phyloP scores from a whole-genome alignment of 2,329 filamentous ascomycete species.

The Dendryphion nanum region DNA sequence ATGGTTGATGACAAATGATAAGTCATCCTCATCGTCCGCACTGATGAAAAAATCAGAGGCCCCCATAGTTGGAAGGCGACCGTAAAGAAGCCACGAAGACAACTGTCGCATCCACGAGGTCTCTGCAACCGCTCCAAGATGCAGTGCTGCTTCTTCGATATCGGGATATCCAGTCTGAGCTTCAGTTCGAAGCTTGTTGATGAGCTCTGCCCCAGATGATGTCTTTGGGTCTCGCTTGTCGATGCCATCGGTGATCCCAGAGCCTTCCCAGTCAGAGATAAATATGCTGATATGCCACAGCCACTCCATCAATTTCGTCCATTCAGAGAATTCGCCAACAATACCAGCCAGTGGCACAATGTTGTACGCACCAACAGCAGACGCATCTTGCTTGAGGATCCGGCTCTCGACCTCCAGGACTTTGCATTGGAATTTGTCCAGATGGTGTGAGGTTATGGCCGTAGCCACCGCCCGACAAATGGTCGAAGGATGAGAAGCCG shows the following conservation, averaged over 20 bases:
- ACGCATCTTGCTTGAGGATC: slow-evolving; percentile 74
- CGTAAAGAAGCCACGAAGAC: slow-evolving; percentile 88
- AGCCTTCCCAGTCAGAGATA: slow-evolving; percentile 52
- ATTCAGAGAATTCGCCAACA: slow-evolving; percentile 80
- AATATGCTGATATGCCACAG: slow-evolving; percentile 71
- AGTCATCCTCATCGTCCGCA: slow-evolving; percentile 35
- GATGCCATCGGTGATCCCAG: slow-evolving; percentile 5
- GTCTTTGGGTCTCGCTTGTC: slow-evolving; percentile 12
- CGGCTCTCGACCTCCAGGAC: slow-evolving; percentile 80
- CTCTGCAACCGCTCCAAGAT: slow-evolving; percentile 76
- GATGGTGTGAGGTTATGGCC: slow-evolving; percentile 70
- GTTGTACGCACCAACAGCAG: slow-evolving; percentile 83
- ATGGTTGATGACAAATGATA: slow-evolving; percentile 26
- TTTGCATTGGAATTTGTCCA: slow-evolving; percentile 77
- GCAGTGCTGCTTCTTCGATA: slow-evolving; percentile 72
- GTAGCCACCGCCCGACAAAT: slow-evolving; percentile 87
- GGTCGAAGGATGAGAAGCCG: slow-evolving; percentile 70
- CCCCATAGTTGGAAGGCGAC: slow-evolving; percentile 74
- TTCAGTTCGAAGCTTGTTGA: slow-evolving; percentile 73
- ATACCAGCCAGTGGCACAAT: slow-evolving; percentile 89
- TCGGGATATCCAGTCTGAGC: slow-evolving; percentile 86
- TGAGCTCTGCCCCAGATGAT: slow-evolving; percentile 70
- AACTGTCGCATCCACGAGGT: slow-evolving; percentile 89
- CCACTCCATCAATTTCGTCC: slow-evolving; percentile 84
- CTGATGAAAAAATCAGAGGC: slow-evolving; percentile 82